Conservation (phyloP, 2,329 filamentous ascomycete genomes). For the Exophiala spinifera region DNA sequence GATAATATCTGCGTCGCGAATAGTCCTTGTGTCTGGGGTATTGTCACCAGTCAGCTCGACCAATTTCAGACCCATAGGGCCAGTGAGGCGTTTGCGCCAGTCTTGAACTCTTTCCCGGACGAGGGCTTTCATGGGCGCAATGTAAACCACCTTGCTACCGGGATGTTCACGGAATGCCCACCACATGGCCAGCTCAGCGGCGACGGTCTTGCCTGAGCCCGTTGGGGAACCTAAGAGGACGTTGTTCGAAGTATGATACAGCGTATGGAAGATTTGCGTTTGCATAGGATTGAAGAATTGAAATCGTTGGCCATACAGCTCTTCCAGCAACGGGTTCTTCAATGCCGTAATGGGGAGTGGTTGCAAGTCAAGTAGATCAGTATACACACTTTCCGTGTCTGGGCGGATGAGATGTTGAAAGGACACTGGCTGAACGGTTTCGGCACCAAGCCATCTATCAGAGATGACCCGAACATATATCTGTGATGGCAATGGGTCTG, state of each 20-base stretch:
- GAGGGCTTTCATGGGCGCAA: constrained; percentile 98
- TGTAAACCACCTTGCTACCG: constrained; percentile 96
- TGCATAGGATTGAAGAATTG: constrained; percentile 99
- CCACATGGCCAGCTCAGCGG: constrained; percentile 97
- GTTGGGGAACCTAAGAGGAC: constrained; percentile 94
- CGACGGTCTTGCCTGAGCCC: constrained; percentile 95
- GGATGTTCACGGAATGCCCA: constrained; percentile 95
- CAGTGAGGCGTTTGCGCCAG: constrained; percentile 79
- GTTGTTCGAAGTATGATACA: constrained; percentile 89
- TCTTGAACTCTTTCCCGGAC: constrained; percentile 95
- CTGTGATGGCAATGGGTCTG: constrained; percentile 88
- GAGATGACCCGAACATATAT: constrained; percentile 95
- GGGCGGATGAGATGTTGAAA: constrained; percentile 97
- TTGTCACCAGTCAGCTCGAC: constrained; percentile 98
- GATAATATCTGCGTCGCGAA: constrained; percentile 93
- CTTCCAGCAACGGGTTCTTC: constrained; percentile 81
- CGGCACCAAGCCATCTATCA: constrained; percentile 92
- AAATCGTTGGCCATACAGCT: constrained; percentile 83
- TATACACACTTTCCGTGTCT: constrained; percentile 96
- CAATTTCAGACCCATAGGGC: constrained; percentile 79
- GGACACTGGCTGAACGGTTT: constrained; percentile 90
- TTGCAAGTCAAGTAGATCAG: constrained; percentile 86
- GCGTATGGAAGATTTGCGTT: constrained; percentile 94
- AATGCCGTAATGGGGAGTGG: constrained; percentile 82
- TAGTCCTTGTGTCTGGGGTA: constrained; percentile 92